These are phyloP conservation scores for Rasamsonia emersonii DNA, from an alignment of 2,329 filamentous ascomycete species.

Conservation along the genomic window DNA sequence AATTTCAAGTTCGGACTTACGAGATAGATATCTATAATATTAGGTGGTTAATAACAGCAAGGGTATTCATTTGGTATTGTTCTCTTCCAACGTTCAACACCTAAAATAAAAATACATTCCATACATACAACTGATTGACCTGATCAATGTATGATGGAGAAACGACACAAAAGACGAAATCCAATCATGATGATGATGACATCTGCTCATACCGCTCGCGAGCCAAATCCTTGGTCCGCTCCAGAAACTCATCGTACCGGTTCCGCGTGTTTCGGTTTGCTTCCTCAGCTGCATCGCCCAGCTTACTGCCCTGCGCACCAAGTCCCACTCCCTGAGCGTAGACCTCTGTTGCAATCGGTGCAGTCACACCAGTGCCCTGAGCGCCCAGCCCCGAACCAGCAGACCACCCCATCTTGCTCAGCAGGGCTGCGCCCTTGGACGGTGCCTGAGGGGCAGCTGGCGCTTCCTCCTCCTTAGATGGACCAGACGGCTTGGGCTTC, in stretches of 20 bases:
- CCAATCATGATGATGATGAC: constrained; percentile 10
- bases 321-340: constrained; percentile 43
- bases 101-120: not conserved
- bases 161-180: constrained; percentile 1
- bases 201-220: constrained; percentile 40
- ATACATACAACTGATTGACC: not conserved
- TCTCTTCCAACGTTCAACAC: not conserved
- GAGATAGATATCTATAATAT: no score
- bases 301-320: constrained; percentile 40
- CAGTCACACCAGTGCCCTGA: constrained; percentile 39
- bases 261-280: constrained; percentile 40
- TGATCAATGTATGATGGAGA: not conserved
- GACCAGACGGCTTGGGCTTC: constrained; percentile 12
- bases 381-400: constrained; percentile 41
- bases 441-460: constrained; percentile 19
- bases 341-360: constrained; percentile 39
- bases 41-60: no score
- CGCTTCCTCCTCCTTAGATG: constrained; percentile 23
- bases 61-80: no score
- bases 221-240: constrained; percentile 39
- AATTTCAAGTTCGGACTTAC: no score
- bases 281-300: constrained; percentile 41
- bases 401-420: constrained; percentile 45
- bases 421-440: constrained; percentile 43
- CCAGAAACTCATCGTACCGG: constrained; percentile 40